phyloP scores from a whole-genome alignment of 1,284 basidiomycete species.

The Trametes hirsuta region DNA sequence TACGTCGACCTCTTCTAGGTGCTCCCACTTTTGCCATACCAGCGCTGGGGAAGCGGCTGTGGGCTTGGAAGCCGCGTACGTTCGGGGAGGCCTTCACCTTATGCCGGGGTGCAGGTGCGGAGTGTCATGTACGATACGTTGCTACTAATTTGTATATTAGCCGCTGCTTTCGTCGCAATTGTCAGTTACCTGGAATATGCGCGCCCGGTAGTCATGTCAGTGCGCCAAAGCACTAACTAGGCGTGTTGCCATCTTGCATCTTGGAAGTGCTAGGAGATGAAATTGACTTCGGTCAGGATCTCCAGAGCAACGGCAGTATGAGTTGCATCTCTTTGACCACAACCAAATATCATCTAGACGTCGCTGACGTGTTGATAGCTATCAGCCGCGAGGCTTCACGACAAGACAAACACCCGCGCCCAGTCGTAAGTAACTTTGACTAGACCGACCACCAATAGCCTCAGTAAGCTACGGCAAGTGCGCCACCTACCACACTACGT shows the following conservation, averaged over 20 bases:
- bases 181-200: neutral
- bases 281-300: no score
- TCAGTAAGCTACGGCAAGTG: no score
- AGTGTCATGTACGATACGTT: slow-evolving; percentile 4
- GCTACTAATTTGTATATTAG: slow-evolving; percentile 11
- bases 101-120: neutral
- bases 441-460: no score
- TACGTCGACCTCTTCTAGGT: slow-evolving; percentile 64
- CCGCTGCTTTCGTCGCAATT: slow-evolving; percentile 5
- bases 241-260: no score
- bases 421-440: no score
- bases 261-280: no score
- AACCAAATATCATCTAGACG: neutral
- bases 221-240: no score
- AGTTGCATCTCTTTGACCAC: neutral
- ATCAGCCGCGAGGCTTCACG: neutral
- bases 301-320: no score
- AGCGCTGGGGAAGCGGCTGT: neutral
- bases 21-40: no score
- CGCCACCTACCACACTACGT: no score
- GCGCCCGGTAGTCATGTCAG: neutral
- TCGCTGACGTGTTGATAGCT: neutral
- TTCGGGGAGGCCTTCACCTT: neutral
- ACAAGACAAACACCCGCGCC: neutral
- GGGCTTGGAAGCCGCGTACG: neutral